These are phyloP conservation scores for Thermothielavioides terrestris DNA, from an alignment of 495 filamentous ascomycete species.

Conservation along the genomic window DNA sequence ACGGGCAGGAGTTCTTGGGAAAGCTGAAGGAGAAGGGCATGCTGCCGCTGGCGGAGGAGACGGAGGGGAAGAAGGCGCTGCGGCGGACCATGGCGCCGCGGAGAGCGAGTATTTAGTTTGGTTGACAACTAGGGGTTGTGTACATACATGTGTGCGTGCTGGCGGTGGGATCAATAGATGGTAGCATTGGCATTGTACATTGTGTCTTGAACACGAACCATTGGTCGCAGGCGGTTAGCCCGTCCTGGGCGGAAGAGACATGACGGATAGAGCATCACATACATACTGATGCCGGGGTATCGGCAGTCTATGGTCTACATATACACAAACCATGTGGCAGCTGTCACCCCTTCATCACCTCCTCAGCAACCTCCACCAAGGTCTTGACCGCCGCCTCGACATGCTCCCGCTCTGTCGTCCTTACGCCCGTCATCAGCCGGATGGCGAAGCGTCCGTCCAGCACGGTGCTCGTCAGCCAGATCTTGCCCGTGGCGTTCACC, in stretches of 20 bases:
- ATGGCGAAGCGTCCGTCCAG: slow-evolving; percentile 74
- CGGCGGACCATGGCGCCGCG: slow-evolving; percentile 90
- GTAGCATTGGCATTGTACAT: neutral
- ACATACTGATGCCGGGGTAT: neutral
- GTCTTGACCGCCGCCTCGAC: slow-evolving; percentile 70
- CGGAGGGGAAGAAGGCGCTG: slow-evolving; percentile 79
- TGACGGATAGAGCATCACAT: neutral
- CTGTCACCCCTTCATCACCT: slow-evolving; percentile 22
- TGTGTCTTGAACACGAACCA: too few species aligned
- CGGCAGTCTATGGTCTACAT: neutral
- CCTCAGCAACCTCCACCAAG: slow-evolving; percentile 59
- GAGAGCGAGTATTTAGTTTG: slow-evolving; percentile 72
- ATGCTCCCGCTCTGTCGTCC: slow-evolving; percentile 59
- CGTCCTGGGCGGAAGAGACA: too few species aligned
- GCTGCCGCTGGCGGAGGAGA: slow-evolving; percentile 58
- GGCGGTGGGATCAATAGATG: neutral
- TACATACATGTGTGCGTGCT: neutral
- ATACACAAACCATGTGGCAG: neutral
- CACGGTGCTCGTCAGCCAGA: slow-evolving; percentile 75
- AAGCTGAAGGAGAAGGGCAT: slow-evolving; percentile 67
- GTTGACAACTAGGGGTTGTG: neutral
- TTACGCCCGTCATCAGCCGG: slow-evolving; percentile 64
- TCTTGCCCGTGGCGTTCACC: slow-evolving; percentile 65
- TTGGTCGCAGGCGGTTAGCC: too few species aligned
- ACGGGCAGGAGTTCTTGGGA: slow-evolving; percentile 68